These are phyloP conservation scores for Fonsecaea nubica DNA, from an alignment of 2,329 filamentous ascomycete genomes.

Conservation along the genomic window DNA sequence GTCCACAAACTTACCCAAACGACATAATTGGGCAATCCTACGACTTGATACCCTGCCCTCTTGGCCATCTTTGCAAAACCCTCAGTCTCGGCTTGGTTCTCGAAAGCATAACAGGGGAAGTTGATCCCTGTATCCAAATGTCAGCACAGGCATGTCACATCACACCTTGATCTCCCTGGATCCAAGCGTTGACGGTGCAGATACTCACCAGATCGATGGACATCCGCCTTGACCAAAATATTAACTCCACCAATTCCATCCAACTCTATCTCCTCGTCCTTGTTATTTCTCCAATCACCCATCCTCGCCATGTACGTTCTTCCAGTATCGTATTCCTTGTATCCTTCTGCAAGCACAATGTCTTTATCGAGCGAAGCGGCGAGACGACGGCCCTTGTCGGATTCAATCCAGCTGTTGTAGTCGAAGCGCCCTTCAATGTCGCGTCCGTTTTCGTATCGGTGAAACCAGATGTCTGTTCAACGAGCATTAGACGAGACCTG, in stretches of 20 bases:
- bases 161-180: neutral
- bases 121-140: constrained; percentile 75
- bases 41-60: constrained; percentile 88
- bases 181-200: neutral
- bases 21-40: constrained; percentile 94
- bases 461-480: constrained; percentile 88
- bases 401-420: constrained; percentile 99
- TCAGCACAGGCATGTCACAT: constrained; percentile 35
- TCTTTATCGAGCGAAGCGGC: constrained; percentile 77
- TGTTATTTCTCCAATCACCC: constrained; percentile 91
- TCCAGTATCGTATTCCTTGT: constrained; percentile 90
- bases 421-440: constrained; percentile 98
- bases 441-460: constrained; percentile 77
- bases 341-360: constrained; percentile 88
- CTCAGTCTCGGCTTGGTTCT: constrained; percentile 98
- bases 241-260: constrained; percentile 97
- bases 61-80: constrained; percentile 99
- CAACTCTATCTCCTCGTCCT: constrained; percentile 88
- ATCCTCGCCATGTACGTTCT: constrained; percentile 87
- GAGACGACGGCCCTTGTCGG: constrained; percentile 79
- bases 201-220: constrained; percentile 83
- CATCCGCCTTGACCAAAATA: constrained; percentile 96
- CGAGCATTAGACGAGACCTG: neutral
- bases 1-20: constrained; percentile 68
- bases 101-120: constrained; percentile 94